Percentiles rank a stretch among this genome's conserved stretches.
These are phyloP conservation scores for Cenchrus americanus DNA, from an alignment of 176 grass and related monocot genomes.

Conservation along the genomic window DNA sequence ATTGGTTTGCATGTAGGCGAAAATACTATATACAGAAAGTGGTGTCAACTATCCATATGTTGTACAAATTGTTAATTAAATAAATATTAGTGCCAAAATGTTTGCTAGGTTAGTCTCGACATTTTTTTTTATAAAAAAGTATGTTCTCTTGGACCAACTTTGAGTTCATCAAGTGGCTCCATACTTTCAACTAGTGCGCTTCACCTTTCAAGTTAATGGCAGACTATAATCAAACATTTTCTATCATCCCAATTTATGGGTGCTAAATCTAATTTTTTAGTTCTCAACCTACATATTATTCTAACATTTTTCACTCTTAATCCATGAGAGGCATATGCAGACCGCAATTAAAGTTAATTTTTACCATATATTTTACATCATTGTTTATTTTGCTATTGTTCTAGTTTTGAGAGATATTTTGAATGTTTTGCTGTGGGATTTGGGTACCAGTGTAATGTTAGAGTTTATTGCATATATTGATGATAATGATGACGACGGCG, in stretches of 20 bases:
- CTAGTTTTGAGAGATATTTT: neutral
- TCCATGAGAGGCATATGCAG: neutral
- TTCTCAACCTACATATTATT: neutral
- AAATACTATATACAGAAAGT: no score
- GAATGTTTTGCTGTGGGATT: constrained; percentile 7
- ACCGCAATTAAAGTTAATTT: neutral
- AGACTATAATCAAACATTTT: no score
- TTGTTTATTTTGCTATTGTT: neutral
- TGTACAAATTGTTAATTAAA: neutral
- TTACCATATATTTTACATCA: neutral
- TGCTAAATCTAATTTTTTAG: neutral
- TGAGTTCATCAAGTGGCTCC: neutral
- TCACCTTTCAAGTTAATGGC: neutral
- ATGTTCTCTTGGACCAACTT: neutral
- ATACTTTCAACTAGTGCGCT: neutral
- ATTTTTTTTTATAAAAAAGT: neutral
- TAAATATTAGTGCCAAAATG: neutral
- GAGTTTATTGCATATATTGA: neutral
- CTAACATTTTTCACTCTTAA: neutral
- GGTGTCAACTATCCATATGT: neutral
- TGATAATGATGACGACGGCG: neutral
- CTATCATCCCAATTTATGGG: neutral
- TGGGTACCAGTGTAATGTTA: neutral
- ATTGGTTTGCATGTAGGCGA: no score
- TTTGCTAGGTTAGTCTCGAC: neutral